Conservation (phyloP, 2,329 filamentous ascomycete genomes). For the Fusarium nisikadoi region DNA sequence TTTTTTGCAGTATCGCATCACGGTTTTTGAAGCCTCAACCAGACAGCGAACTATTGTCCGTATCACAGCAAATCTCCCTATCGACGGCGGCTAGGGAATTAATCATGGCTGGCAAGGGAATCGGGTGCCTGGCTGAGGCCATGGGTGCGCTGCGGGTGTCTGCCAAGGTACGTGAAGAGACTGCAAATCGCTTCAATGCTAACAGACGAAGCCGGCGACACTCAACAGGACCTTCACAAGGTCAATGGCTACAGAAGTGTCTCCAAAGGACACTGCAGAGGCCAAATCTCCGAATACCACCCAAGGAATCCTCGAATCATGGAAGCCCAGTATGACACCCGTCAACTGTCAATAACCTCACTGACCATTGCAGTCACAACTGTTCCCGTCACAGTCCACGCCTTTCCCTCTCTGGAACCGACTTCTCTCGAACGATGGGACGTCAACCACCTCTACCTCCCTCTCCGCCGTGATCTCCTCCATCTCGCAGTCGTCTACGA, state of each 20-base stretch:
- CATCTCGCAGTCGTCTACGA: conserved; percentile 94
- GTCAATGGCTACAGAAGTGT: conserved; percentile 66
- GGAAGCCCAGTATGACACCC: conserved; percentile 56
- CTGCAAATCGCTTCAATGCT: conserved; percentile 16
- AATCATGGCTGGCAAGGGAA: conserved; percentile 59
- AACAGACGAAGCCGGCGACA: conserved; percentile 46
- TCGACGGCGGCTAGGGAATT: conserved; percentile 4
- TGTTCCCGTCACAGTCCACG: conserved; percentile 87
- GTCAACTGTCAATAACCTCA: not conserved
- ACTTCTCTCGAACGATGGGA: conserved; percentile 80
- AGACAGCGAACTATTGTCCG: not conserved
- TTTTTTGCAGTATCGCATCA: conserved; percentile 39
- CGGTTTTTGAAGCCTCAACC: conserved; percentile 42
- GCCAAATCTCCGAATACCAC: conserved; percentile 33
- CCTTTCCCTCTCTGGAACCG: conserved; percentile 90
- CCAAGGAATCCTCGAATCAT: conserved; percentile 53
- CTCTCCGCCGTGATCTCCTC: conserved; percentile 88
- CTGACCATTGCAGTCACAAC: conserved; percentile 59
- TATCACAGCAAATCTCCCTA: conserved; percentile 9
- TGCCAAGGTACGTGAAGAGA: conserved; percentile 49
- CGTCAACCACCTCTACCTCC: conserved; percentile 84
- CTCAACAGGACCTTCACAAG: conserved; percentile 58
- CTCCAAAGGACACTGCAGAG: conserved; percentile 49
- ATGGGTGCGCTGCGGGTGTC: conserved; percentile 62
- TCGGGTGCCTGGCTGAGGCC: conserved; percentile 63